Evolutionary conservation across 108 stramenopile species (phyloP).

Genomic region (Craspedostauros australis): DNA sequence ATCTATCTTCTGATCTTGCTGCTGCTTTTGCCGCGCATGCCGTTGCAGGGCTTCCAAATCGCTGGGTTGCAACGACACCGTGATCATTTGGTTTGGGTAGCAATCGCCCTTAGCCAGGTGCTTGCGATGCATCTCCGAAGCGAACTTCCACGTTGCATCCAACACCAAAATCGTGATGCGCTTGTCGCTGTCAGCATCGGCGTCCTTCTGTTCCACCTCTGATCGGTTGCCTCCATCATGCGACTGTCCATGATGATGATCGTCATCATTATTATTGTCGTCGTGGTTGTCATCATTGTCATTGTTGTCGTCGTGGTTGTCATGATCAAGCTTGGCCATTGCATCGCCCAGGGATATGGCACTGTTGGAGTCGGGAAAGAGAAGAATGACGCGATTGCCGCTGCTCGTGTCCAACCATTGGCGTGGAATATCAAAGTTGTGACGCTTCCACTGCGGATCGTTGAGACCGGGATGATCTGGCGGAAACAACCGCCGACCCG

Average conservation of each 20-base stretch:
- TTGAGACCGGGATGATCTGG: too few relatives aligned
- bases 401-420: not conserved
- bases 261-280: slow-evolving; percentile 6
- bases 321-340: too few relatives aligned
- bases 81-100: slow-evolving; percentile 49
- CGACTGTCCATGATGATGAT: not conserved
- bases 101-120: slow-evolving; percentile 24
- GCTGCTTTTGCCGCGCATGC: not conserved
- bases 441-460: too few relatives aligned
- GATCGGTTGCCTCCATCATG: slow-evolving; percentile 2
- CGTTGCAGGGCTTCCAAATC: slow-evolving; percentile 8
- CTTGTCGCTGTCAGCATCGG: not conserved
- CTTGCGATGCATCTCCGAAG: slow-evolving; percentile 60
- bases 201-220: not conserved
- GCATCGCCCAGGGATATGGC: too few relatives aligned
- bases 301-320: not conserved
- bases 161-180: slow-evolving; percentile 51
- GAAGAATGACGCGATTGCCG: slow-evolving; percentile 13
- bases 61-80: slow-evolving; percentile 30
- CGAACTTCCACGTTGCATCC: slow-evolving; percentile 82
- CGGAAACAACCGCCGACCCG: too few relatives aligned
- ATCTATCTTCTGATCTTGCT: not conserved
- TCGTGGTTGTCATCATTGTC: slow-evolving; percentile 17
- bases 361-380: slow-evolving; percentile 11
- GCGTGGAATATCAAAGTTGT: not conserved